Conservation (phyloP, 2,329 filamentous ascomycete genomes). For the Sarocladium brachiariae region DNA sequence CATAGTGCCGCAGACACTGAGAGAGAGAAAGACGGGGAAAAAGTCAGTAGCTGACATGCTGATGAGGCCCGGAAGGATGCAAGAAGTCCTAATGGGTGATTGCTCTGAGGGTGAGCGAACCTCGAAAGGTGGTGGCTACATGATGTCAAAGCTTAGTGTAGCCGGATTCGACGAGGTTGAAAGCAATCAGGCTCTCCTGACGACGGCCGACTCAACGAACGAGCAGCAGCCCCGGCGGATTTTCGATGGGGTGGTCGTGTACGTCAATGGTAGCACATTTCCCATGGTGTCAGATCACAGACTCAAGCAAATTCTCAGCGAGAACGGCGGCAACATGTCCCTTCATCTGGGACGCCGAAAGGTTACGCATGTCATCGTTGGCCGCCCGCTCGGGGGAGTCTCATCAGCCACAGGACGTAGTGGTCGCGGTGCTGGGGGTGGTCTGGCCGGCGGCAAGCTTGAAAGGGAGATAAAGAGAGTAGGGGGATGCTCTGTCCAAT, state of each 20-base stretch:
- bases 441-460: constrained; percentile 69
- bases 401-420: constrained; percentile 45
- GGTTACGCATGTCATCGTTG: constrained; percentile 83
- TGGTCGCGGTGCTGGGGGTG: constrained; percentile 63
- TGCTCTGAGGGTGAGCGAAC: constrained; percentile 13
- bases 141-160: background rate
- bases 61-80: constrained; percentile 37
- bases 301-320: constrained; percentile 68
- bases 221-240: constrained; percentile 32
- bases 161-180: background rate
- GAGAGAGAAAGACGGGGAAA: constrained; percentile 25
- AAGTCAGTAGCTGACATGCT: constrained; percentile 50
- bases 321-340: constrained; percentile 67
- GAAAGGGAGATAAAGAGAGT: constrained; percentile 69
- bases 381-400: constrained; percentile 43
- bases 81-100: constrained; percentile 10
- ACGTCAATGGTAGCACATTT: constrained; percentile 81
- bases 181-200: constrained; percentile 42
- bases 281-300: constrained; percentile 79
- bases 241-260: constrained; percentile 67
- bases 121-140: constrained; percentile 16
- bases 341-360: constrained; percentile 63
- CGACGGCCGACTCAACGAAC: constrained; percentile 17
- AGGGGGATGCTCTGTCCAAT: constrained; percentile 66
- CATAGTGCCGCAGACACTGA: constrained; percentile 36